Evolutionary conservation across 1,284 basidiomycete species (phyloP).

Genomic region (Tylopilus sp.): DNA sequence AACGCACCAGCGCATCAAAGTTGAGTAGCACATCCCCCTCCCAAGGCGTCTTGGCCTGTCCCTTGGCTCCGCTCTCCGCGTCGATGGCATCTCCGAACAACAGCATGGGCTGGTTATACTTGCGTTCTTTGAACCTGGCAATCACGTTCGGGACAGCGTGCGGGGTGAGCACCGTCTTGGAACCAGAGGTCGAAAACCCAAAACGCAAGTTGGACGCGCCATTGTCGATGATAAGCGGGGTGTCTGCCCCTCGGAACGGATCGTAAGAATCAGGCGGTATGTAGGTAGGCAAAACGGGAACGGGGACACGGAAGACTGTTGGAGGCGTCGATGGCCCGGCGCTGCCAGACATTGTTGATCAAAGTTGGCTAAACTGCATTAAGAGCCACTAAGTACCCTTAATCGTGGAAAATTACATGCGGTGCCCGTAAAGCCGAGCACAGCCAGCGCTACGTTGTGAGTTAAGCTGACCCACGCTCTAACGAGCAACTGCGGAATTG

Average conservation of each 20-base stretch:
- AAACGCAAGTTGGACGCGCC: slow-evolving; percentile 90
- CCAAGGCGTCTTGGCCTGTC: slow-evolving; percentile 85
- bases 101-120: slow-evolving; percentile 80
- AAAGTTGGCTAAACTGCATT: no score
- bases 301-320: slow-evolving; percentile 33
- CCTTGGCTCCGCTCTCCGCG: slow-evolving; percentile 83
- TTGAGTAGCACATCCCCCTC: slow-evolving; percentile 93
- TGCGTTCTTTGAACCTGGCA: slow-evolving; percentile 90
- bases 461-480: no score
- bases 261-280: slow-evolving; percentile 51
- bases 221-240: slow-evolving; percentile 93
- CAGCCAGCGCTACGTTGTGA: no score
- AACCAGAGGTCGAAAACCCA: slow-evolving; percentile 76
- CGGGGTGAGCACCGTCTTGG: slow-evolving; percentile 49
- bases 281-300: slow-evolving; percentile 29
- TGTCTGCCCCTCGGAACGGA: slow-evolving; percentile 54
- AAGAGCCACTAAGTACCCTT: no score
- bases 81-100: slow-evolving; percentile 91
- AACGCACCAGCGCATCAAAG: slow-evolving; percentile 89
- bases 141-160: slow-evolving; percentile 77
- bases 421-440: no score
- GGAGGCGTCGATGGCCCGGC: slow-evolving; percentile 21
- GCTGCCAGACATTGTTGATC: slow-evolving; percentile 23
- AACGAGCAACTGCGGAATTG: no score
- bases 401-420: no score